Conservation (phyloP, 2,329 filamentous ascomycete genomes). For the Pestalotiopsis sp. region DNA sequence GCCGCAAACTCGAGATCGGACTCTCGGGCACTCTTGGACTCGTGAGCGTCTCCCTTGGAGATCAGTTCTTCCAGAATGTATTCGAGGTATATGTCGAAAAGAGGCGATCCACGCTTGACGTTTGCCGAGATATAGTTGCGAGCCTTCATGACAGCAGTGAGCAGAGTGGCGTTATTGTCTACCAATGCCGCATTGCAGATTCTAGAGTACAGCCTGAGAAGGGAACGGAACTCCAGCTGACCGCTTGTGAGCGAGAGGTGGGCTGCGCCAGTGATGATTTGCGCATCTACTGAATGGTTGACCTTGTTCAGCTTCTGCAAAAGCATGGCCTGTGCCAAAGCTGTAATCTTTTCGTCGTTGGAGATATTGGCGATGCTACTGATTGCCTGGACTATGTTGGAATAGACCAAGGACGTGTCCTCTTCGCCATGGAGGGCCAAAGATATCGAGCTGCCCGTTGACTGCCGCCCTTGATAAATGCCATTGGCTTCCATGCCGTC, state of each 20-base stretch:
- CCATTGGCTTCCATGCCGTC: constrained; percentile 41
- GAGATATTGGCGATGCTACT: constrained; percentile 84
- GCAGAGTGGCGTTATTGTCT: constrained; percentile 66
- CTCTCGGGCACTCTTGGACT: constrained; percentile 72
- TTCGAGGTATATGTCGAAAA: constrained; percentile 82
- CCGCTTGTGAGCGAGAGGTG: constrained; percentile 76
- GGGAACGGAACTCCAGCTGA: constrained; percentile 78
- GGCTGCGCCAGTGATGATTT: constrained; percentile 83
- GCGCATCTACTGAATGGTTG: constrained; percentile 76
- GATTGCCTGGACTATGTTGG: constrained; percentile 92
- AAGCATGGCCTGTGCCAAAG: constrained; percentile 91
- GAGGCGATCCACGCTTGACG: constrained; percentile 67
- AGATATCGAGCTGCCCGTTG: constrained; percentile 78
- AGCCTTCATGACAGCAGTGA: constrained; percentile 79
- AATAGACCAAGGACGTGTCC: constrained; percentile 75
- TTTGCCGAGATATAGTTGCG: constrained; percentile 76
- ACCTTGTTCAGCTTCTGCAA: constrained; percentile 94
- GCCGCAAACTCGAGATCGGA: constrained; percentile 82
- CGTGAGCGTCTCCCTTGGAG: constrained; percentile 84
- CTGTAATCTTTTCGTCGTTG: constrained; percentile 88
- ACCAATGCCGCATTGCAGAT: constrained; percentile 74
- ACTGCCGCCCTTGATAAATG: constrained; percentile 57
- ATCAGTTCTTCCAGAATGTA: constrained; percentile 86
- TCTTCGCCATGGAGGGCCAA: constrained; percentile 75
- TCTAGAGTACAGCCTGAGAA: constrained; percentile 82